Conservation (phyloP, 495 filamentous ascomycete species). For the Bryoglossum gracile region DNA sequence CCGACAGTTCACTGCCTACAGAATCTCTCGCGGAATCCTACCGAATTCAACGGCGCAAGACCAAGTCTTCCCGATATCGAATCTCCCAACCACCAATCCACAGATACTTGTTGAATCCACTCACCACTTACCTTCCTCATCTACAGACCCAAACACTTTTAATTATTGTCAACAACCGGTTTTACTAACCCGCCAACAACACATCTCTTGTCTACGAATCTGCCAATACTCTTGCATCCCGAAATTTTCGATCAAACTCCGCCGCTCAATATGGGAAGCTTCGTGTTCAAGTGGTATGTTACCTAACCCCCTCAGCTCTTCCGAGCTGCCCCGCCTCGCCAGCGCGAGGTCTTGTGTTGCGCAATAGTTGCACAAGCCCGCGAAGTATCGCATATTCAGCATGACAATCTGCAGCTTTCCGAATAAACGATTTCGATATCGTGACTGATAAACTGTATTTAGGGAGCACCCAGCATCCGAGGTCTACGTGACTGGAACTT, state of each 20-base stretch:
- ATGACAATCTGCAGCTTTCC: background rate
- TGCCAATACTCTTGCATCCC: background rate
- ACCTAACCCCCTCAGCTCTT: background rate
- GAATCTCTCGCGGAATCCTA: background rate
- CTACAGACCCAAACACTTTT: too few relatives aligned
- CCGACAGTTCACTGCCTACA: too few relatives aligned
- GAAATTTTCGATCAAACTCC: background rate
- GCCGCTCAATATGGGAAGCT: conserved; percentile 38
- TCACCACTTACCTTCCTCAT: too few relatives aligned
- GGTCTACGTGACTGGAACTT: conserved; percentile 92
- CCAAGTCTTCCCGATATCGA: background rate
- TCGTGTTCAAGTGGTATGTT: conserved; percentile 49
- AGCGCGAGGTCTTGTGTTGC: too few relatives aligned
- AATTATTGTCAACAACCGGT: too few relatives aligned
- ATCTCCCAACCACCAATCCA: background rate
- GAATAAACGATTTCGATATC: background rate
- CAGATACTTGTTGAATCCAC: too few relatives aligned
- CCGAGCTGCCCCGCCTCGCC: background rate
- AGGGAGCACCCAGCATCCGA: conserved; percentile 74
- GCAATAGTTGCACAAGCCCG: too few relatives aligned
- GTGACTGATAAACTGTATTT: conserved; percentile 2
- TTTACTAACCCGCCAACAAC: too few relatives aligned
- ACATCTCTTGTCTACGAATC: too few relatives aligned
- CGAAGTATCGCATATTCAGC: background rate
- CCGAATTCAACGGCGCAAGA: background rate